Evolutionary conservation across 345 rosid genomes (phyloP).

Genomic region (Lenwebbia sp.): DNA sequence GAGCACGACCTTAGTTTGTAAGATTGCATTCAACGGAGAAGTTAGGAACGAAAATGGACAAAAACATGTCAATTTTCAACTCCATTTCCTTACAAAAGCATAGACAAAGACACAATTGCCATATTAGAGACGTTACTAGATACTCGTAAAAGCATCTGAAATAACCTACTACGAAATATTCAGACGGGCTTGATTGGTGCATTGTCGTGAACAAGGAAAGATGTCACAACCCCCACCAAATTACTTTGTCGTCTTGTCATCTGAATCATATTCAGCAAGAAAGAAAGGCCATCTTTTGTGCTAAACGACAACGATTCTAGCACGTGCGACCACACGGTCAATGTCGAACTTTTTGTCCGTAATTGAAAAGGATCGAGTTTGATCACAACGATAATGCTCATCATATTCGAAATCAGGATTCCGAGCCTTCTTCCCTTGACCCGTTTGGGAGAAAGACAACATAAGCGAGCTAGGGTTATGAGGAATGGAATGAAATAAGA

Average conservation of each 20-base stretch:
- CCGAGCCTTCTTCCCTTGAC: not conserved
- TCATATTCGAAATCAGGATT: not conserved
- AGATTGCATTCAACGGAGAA: not conserved
- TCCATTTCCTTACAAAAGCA: not conserved
- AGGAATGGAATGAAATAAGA: not conserved
- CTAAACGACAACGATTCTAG: not conserved
- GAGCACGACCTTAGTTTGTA: not conserved
- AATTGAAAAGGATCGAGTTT: not conserved
- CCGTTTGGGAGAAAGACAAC: not conserved
- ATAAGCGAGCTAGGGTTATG: not conserved
- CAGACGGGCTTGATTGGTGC: not conserved
- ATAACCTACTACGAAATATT: not conserved
- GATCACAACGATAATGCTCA: not conserved
- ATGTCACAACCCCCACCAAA: not conserved
- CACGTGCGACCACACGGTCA: not conserved
- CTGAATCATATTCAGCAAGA: not conserved
- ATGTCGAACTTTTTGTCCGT: not conserved
- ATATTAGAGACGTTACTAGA: not conserved
- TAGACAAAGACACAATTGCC: not conserved
- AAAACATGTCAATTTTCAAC: not conserved
- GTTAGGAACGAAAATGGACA: not conserved
- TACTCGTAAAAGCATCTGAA: too few relatives aligned
- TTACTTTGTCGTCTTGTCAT: not conserved
- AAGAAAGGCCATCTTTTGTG: not conserved
- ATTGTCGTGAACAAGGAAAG: not conserved